A percentile compares a stretch with the other conserved stretches of the same genome.
Conservation (phyloP, 176 grass and related monocot species). For the Phyllostachys edulis region DNA sequence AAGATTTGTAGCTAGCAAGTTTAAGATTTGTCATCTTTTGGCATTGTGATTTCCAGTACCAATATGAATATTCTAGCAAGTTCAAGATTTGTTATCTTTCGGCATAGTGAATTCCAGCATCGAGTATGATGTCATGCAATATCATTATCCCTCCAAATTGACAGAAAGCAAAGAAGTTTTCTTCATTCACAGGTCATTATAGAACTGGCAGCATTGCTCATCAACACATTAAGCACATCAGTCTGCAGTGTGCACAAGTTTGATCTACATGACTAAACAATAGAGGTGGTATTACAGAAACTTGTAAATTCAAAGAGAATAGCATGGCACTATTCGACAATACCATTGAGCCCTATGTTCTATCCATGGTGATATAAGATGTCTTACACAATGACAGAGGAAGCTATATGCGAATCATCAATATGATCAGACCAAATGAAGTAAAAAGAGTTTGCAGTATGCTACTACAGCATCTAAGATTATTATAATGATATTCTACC, state of each 20-base stretch:
- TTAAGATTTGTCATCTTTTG: not conserved
- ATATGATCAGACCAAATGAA: not conserved
- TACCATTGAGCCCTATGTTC: not conserved
- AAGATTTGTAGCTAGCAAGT: not conserved
- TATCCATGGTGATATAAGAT: not conserved
- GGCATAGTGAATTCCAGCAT: not conserved
- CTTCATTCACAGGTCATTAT: not conserved
- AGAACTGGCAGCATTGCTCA: not conserved
- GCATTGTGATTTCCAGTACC: not conserved
- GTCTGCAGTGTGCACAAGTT: not conserved
- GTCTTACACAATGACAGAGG: not conserved
- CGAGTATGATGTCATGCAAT: not conserved
- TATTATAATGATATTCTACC: not conserved
- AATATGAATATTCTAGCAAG: not conserved
- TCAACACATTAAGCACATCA: not conserved
- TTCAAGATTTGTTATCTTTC: not conserved
- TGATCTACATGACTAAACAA: not conserved
- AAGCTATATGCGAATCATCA: not conserved
- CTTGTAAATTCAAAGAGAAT: not conserved
- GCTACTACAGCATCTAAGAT: not conserved
- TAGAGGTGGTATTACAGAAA: not conserved
- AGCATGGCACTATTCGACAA: not conserved
- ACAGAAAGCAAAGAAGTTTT: not conserved
- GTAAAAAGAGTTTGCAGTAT: not conserved
- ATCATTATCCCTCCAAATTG: not conserved